Base-by-base conservation (phyloP, 176 grass and related monocot species). In the Triticum dicoccoides region DNA sequence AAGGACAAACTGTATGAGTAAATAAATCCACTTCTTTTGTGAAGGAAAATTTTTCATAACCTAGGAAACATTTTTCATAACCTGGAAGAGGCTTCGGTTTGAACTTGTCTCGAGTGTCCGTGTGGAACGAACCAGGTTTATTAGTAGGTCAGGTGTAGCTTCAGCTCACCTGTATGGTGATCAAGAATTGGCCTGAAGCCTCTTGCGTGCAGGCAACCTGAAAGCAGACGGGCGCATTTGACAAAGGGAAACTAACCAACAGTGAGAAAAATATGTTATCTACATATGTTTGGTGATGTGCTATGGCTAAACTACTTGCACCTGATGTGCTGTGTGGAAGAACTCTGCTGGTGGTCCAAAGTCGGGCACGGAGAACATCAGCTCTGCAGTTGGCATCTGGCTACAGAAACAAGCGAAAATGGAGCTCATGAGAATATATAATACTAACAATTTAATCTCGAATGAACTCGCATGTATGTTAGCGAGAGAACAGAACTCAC, bases 391-490 rank as follows among this genome's bases (percentile, higher is more conserved):
- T 56, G 2, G 44, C 75, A 81, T 84, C 76, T 84, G 63, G 8
- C 85, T 84, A 84, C 35, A 12, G n/a, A 80, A 65, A 69, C 25
- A 47, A 87, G 85, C 76, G 32, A 80, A 67, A 15, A 37, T 71
- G 58, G 30, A 27, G 56, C n/a, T 38, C 47, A 62, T 44, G 41
- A 70, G 73, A 56, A 79, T 20, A 35, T 20, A 35, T 56, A 41
- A 41, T 41, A 9, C 38, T 9, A 41, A 1, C 45, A 6, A 52
- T 52, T 51, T 2, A 51, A 51, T 74, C 80, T 11, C 56, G 66
- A 84, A 62, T 9, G 33, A 72, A 75, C 35, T 10, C 9, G 9
- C 69, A 25, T 47, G 25, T 54, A 34, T 35, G 25, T 54, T 47
- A 49, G 61, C 82, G 59, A 34, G 85, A 69, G 67, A 84, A 69